phyloP scores from a whole-genome alignment of 2,329 filamentous ascomycete genomes.

The Escovopsis sp. region DNA sequence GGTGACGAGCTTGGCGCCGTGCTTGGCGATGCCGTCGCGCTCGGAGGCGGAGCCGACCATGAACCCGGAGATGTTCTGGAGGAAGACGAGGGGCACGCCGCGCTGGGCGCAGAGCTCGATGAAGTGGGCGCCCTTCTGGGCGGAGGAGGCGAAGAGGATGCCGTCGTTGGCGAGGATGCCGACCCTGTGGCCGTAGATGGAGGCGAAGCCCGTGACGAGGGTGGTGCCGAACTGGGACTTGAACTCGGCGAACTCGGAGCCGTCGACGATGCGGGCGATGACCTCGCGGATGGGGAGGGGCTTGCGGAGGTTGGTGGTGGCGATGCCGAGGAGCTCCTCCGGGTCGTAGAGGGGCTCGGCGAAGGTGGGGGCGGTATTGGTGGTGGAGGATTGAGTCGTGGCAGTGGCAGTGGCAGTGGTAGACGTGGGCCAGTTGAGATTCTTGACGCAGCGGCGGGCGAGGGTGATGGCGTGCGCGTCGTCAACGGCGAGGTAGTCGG shows the following conservation, averaged over 20 bases:
- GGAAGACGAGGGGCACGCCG: constrained; percentile 76
- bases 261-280: constrained; percentile 85
- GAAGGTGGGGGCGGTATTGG: constrained; percentile 20
- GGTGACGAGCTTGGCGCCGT: constrained; percentile 91
- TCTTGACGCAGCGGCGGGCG: constrained; percentile 67
- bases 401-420: constrained; percentile 21
- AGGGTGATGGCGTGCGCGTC: constrained; percentile 85
- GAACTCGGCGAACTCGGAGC: constrained; percentile 82
- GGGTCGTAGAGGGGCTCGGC: constrained; percentile 69
- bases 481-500: constrained; percentile 88
- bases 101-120: constrained; percentile 88
- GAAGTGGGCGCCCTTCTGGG: constrained; percentile 91
- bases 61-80: constrained; percentile 96
- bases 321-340: constrained; percentile 72
- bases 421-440: constrained; percentile 69
- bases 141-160: constrained; percentile 79
- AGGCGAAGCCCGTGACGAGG: constrained; percentile 81
- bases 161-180: constrained; percentile 95
- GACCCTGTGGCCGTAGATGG: constrained; percentile 78
- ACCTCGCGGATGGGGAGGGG: constrained; percentile 79
- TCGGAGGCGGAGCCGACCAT: constrained; percentile 94
- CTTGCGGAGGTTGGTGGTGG: constrained; percentile 75
- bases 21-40: constrained; percentile 90
- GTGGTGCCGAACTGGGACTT: constrained; percentile 83
- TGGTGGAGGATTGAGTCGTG: constrained; percentile 5